phyloP scores from a whole-genome alignment of 2,329 filamentous ascomycete species.

The Nigrospora oryzae region DNA sequence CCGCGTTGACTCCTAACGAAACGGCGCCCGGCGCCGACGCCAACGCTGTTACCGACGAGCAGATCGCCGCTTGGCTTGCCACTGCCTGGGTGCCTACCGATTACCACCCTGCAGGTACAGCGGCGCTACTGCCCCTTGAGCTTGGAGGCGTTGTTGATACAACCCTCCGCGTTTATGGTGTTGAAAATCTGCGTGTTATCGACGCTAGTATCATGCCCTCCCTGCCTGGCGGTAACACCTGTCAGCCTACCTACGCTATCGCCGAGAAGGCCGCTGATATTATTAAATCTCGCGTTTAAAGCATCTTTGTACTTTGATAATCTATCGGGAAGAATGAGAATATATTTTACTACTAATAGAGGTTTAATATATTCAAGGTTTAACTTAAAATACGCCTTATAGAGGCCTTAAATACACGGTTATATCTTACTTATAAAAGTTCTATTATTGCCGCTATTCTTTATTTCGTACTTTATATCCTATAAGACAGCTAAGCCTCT shows the following conservation, averaged over 20 bases:
- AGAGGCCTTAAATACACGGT: no score
- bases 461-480: no score
- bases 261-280: slow-evolving; percentile 28
- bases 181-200: slow-evolving; percentile 30
- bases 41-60: slow-evolving; percentile 18
- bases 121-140: slow-evolving; percentile 28
- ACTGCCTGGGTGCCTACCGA: not conserved
- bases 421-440: no score
- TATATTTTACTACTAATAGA: no score
- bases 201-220: slow-evolving; percentile 34
- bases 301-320: no score
- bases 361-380: no score
- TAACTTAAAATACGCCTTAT: no score
- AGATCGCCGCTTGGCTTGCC: slow-evolving; percentile 11
- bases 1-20: slow-evolving; percentile 17
- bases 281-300: not conserved
- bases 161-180: slow-evolving; percentile 29
- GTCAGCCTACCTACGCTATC: slow-evolving; percentile 37
- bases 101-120: slow-evolving; percentile 28
- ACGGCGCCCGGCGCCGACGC: slow-evolving; percentile 16
- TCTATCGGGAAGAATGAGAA: no score
- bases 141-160: slow-evolving; percentile 31
- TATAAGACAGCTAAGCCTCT: no score
- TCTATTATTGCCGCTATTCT: no score
- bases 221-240: slow-evolving; percentile 32